A percentile compares a stretch with the other conserved stretches of the same genome.
Conservation (phyloP, 495 filamentous ascomycete species). For the Chaetomium tenue region DNA sequence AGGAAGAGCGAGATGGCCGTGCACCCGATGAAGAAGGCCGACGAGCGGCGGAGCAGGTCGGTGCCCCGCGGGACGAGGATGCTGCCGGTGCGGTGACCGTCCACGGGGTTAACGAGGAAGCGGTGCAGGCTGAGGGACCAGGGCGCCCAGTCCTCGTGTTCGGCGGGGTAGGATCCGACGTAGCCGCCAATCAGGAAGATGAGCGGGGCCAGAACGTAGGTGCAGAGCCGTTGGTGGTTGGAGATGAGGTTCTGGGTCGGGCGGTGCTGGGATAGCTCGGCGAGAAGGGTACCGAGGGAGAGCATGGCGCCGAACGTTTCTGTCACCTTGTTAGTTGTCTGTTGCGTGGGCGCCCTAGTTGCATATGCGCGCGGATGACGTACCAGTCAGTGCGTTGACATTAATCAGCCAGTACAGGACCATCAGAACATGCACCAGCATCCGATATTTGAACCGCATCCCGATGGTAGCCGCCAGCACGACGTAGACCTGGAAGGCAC, state of each 20-base stretch:
- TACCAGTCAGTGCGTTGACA: constrained; percentile 37
- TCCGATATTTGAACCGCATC: constrained; percentile 56
- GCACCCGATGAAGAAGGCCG: constrained; percentile 56
- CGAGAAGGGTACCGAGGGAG: constrained; percentile 60
- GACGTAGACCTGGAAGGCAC: constrained; percentile 62
- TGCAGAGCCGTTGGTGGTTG: constrained; percentile 46
- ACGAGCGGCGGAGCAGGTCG: constrained; percentile 51
- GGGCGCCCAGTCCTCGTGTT: constrained; percentile 54
- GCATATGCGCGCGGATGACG: constrained; percentile 1
- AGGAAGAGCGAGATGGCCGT: constrained; percentile 56
- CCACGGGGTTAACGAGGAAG: constrained; percentile 26
- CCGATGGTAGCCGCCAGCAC: constrained; percentile 56
- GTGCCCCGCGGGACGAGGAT: constrained; percentile 57
- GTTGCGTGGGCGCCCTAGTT: not conserved
- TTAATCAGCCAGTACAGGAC: constrained; percentile 55
- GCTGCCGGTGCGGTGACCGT: constrained; percentile 35
- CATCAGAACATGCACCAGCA: constrained; percentile 52
- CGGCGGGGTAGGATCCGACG: constrained; percentile 60
- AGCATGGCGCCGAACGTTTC: constrained; percentile 60
- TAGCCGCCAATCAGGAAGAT: constrained; percentile 52
- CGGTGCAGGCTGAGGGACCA: constrained; percentile 56
- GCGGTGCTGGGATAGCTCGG: constrained; percentile 57
- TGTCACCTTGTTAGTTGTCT: constrained; percentile 28
- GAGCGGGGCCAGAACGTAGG: constrained; percentile 45
- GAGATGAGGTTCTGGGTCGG: constrained; percentile 53